Evolutionary conservation across 345 rosid species (phyloP).

Genomic region (Dipteronia sinensis): DNA sequence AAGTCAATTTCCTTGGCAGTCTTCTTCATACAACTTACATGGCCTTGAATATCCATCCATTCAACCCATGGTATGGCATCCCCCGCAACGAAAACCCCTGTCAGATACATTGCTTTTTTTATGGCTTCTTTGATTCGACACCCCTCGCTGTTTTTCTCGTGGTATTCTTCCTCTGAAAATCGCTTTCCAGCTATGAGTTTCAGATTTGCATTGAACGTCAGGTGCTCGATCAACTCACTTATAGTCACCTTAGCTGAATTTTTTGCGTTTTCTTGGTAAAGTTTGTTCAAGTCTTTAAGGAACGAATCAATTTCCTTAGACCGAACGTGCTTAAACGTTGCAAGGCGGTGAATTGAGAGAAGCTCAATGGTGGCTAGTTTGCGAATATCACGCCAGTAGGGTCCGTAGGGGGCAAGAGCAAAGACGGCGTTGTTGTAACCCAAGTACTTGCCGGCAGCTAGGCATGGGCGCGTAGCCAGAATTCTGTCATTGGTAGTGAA

Average conservation of each 20-base stretch:
- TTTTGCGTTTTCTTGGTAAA: neutral
- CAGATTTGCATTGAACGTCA: slow-evolving; percentile 57
- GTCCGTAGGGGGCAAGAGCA: slow-evolving; percentile 61
- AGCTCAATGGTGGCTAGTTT: slow-evolving; percentile 56
- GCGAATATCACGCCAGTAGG: slow-evolving; percentile 68
- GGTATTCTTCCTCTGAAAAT: slow-evolving; percentile 20
- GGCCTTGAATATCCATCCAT: slow-evolving; percentile 52
- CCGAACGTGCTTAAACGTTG: slow-evolving; percentile 44
- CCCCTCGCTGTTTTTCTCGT: slow-evolving; percentile 36
- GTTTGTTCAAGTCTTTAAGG: slow-evolving; percentile 39
- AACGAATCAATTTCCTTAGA: slow-evolving; percentile 43
- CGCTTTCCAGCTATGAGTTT: slow-evolving; percentile 58
- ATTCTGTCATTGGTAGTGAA: slow-evolving; percentile 55
- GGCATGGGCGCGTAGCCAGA: slow-evolving; percentile 54
- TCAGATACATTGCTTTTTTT: slow-evolving; percentile 40
- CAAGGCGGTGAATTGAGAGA: slow-evolving; percentile 52
- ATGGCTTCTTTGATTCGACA: slow-evolving; percentile 48
- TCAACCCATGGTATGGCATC: slow-evolving; percentile 62
- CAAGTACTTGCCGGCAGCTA: slow-evolving; percentile 49
- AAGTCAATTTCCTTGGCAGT: slow-evolving; percentile 48
- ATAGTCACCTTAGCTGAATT: slow-evolving; percentile 28
- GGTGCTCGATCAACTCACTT: slow-evolving; percentile 41
- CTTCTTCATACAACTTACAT: slow-evolving; percentile 49
- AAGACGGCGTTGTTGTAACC: slow-evolving; percentile 59
- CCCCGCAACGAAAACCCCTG: slow-evolving; percentile 40